Conservation (phyloP, 352 stramenopile species). For the Saprolegnia parasitica region DNA sequence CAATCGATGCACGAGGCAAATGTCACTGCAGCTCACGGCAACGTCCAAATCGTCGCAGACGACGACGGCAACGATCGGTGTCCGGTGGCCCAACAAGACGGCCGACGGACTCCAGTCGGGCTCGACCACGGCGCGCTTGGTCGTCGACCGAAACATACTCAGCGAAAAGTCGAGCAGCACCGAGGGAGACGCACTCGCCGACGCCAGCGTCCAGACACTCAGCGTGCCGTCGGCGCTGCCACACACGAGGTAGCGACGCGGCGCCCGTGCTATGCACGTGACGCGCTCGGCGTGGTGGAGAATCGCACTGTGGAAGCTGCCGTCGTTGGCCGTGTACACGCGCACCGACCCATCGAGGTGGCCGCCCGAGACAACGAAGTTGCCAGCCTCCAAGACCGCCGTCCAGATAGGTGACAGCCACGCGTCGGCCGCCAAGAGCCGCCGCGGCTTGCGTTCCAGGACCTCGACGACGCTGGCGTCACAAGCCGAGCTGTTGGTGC, state of each 20-base stretch:
- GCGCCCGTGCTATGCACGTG: conserved; percentile 40
- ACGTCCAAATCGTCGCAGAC: conserved; percentile 67
- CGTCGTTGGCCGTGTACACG: conserved; percentile 68
- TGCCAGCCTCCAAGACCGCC: conserved; percentile 23
- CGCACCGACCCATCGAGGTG: conserved; percentile 73
- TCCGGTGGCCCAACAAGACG: conserved; percentile 64
- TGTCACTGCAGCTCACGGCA: conserved; percentile 61
- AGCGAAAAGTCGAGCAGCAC: conserved; percentile 54
- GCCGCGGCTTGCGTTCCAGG: conserved; percentile 61
- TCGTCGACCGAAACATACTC: conserved; percentile 56
- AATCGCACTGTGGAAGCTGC: conserved; percentile 60
- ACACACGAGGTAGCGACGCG: neutral
- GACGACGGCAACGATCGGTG: conserved; percentile 55
- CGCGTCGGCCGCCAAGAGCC: conserved; percentile 35
- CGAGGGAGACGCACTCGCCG: conserved; percentile 48
- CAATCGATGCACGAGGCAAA: conserved; percentile 62
- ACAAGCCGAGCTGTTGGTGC: conserved; percentile 31
- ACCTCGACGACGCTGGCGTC: conserved; percentile 46
- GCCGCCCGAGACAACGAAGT: conserved; percentile 45
- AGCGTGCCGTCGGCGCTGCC: conserved; percentile 66
- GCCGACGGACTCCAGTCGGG: conserved; percentile 67
- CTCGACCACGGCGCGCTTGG: conserved; percentile 62
- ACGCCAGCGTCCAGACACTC: conserved; percentile 67
- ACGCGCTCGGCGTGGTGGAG: conserved; percentile 69
- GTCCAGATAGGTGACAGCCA: conserved; percentile 31